Base-by-base conservation (phyloP, 2,329 filamentous ascomycete species). In the Aspergillus sergii region DNA sequence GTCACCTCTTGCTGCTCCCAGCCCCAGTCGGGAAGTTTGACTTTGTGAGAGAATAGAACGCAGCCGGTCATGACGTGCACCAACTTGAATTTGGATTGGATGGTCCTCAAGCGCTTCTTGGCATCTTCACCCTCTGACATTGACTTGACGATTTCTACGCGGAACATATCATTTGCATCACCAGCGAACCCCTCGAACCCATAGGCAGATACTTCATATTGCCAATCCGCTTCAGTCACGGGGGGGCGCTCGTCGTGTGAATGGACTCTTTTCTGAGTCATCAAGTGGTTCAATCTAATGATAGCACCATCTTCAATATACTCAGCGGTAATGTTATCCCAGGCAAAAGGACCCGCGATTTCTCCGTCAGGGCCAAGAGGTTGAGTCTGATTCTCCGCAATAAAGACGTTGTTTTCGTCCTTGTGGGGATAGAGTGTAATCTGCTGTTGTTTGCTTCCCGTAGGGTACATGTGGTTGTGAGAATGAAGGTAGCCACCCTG, bases 1-100 rank as follows among this genome's bases (percentile, higher is more conserved):
- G 94, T 98, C n/a, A 99, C 95, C 80, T 99, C 95, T 78, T 99
- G 95, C 79, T 99, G 95, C 78, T 98, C 95, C 58, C 91, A 99
- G 54, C 92, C 95, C 95, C 95, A 99, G 3, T 96, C 93, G 3
- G 95, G 95, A 63, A 99, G 89, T 83, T 99, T 99, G 76, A 98
- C 94, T 83, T 97, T 98, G 85, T 99, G 95, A 0, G 94, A 98
- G 84, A 99, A 99, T 28, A 99, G 85, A 14, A 90, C 91, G 75
- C 95, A 99, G 54, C 94, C 94, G 66, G 93, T 97, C 95, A 99
- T 98, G 76, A 97, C 82, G 75, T 99, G 95, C 39, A 98, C 87
- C 51, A 99, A 90, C 75, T 89, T 91, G 83, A 99, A 99, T 82
- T 98, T 98, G 72, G 93, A 93, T 81, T 99, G 90, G 68, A 99